A percentile compares a stretch with the other conserved stretches of the same genome.
These are phyloP conservation scores for Isochrysis galbana DNA, from an alignment of 78 protist species.

Conservation along the genomic window DNA sequence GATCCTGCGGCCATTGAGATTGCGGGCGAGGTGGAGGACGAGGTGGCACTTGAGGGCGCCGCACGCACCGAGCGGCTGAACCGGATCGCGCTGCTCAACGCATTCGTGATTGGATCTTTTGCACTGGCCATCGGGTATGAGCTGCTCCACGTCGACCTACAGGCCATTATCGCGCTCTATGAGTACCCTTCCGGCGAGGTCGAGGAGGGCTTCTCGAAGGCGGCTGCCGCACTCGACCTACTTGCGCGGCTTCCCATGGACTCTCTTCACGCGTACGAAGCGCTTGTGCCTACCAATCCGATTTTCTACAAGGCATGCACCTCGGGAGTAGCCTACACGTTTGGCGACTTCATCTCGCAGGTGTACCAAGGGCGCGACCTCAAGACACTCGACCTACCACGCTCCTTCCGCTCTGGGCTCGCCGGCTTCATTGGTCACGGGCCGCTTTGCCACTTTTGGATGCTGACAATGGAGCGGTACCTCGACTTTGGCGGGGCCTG, in stretches of 20 bases:
- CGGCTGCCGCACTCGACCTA: background rate
- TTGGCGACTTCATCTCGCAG: background rate
- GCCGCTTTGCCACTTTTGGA: background rate
- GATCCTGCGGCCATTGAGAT: too few relatives aligned
- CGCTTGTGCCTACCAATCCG: background rate
- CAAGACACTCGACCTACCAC: background rate
- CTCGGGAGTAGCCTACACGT: background rate
- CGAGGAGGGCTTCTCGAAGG: background rate
- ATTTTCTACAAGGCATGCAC: background rate
- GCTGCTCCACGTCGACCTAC: background rate
- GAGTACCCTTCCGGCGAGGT: background rate
- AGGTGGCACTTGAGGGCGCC: too few relatives aligned
- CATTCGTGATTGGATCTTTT: background rate
- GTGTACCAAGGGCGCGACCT: background rate
- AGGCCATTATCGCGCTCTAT: background rate
- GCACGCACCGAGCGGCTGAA: too few relatives aligned
- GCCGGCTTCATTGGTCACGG: background rate
- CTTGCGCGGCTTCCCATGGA: background rate
- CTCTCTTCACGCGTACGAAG: background rate
- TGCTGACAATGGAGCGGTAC: background rate
- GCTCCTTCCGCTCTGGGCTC: background rate
- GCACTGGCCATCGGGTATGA: background rate
- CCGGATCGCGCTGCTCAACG: background rate
- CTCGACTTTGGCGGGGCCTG: background rate
- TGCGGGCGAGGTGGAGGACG: too few relatives aligned